Conservation (phyloP, 2,329 filamentous ascomycete genomes). For the Chalara sp. region DNA sequence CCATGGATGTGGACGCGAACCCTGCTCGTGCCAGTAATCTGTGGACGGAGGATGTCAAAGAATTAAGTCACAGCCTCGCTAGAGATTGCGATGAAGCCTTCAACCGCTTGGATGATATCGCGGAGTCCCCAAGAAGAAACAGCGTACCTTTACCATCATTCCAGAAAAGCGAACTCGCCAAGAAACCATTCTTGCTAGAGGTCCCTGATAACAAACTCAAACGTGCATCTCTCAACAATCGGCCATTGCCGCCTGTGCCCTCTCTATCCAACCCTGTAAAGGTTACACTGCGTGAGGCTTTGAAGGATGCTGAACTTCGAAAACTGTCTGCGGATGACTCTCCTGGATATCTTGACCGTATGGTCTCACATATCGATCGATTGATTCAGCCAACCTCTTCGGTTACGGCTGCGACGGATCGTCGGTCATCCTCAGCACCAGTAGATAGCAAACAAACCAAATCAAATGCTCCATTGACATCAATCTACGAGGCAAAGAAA, state of each 20-base stretch:
- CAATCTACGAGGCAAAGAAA: slow-evolving; percentile 20
- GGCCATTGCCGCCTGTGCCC: slow-evolving; percentile 26
- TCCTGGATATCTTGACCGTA: slow-evolving; percentile 45
- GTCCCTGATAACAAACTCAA: slow-evolving; percentile 4
- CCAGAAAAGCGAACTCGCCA: not conserved
- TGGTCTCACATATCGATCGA: slow-evolving; percentile 53
- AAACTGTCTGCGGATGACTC: slow-evolving; percentile 28
- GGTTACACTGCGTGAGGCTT: slow-evolving; percentile 22
- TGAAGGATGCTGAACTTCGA: slow-evolving; percentile 22
- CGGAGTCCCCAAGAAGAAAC: not conserved
- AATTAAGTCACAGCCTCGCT: slow-evolving; percentile 78
- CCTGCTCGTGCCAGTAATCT: slow-evolving; percentile 13
- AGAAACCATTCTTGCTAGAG: not conserved
- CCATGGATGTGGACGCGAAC: slow-evolving; percentile 8
- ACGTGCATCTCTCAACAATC: slow-evolving; percentile 13
- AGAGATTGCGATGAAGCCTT: slow-evolving; percentile 92
- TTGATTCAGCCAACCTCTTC: slow-evolving; percentile 38
- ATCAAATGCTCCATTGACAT: slow-evolving; percentile 15
- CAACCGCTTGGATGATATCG: slow-evolving; percentile 49
- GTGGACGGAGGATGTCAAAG: slow-evolving; percentile 71
- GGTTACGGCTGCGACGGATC: slow-evolving; percentile 20
- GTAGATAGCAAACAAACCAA: slow-evolving; percentile 11
- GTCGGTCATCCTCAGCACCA: slow-evolving; percentile 41
- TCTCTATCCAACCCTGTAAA: slow-evolving; percentile 23
- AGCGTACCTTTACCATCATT: not conserved